Evolutionary conservation across 129 eudicot species (phyloP), one percentile per base, ranked within the genome.

Genomic region (Helichrysum umbraculigerum): DNA sequence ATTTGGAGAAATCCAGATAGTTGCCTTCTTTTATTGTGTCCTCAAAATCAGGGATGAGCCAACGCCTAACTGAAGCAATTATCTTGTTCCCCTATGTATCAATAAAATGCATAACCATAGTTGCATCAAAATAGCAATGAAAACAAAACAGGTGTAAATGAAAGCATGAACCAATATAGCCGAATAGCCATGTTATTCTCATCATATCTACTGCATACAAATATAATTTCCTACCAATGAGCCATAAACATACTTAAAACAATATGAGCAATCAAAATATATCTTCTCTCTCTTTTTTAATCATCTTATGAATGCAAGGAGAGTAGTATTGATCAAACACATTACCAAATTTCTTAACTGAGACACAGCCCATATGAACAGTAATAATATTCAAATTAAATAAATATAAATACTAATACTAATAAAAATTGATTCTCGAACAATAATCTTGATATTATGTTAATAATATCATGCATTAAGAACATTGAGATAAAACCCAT

Each of bases 221-320:
- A 7, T 10, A 34, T 52, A 8, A 22, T 42, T 52, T 71, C 6
- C 75, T 19, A 70, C 34, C 60, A 70, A 25, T 47, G 12, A 39
- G 59, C 42, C 60, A 60, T 39, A 51, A 50, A 65, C 52, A 72
- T 34, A 21, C 54, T 64, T 42, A 42, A 39, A 61, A 25, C 64
- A 52, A 70, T 16, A 61, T 71, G 29, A 20, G 30, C 51, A 69
- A 70, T 60, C 50, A 57, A 25, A 68, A 17, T 9, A 25, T 60
- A 39, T 39, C 12, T 0, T 16, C 34, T 66, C 72, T 50, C 15
- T 21, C 20, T 15, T 66, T 15, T 32, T 25, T 25, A 25, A 76
- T 51, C 0, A 22, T 62, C 61, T 42, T 44, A 5, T 3, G 15
- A 72, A 34, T 57, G 34, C 2, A 16, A 22, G 22, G 66, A 60